phyloP scores from a whole-genome alignment of 495 filamentous ascomycete genomes.

The Trichoderma virens region DNA sequence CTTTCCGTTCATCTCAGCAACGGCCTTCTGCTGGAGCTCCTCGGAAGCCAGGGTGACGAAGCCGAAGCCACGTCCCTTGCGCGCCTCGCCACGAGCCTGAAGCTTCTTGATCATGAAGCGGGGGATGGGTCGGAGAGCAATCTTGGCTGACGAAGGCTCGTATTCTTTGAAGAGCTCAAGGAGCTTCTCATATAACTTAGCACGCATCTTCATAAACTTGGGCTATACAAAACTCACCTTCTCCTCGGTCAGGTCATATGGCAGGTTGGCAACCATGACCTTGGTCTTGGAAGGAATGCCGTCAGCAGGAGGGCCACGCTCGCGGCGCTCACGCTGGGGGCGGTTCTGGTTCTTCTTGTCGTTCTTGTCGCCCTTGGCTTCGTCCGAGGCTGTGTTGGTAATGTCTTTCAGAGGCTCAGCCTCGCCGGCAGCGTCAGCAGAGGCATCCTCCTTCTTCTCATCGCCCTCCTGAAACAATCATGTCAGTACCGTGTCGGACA shows the following conservation, averaged over 20 bases:
- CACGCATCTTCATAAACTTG: not conserved
- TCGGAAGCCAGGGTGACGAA: conserved; percentile 95
- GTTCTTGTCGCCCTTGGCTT: conserved; percentile 11
- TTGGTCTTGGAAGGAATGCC: conserved; percentile 98
- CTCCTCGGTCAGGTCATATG: conserved; percentile 94
- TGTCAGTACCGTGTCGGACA: conserved; percentile 15
- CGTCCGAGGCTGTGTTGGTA: conserved; percentile 41
- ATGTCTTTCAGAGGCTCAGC: conserved; percentile 46
- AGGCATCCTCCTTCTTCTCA: conserved; percentile 31
- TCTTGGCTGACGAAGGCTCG: conserved; percentile 87
- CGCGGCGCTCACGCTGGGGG: conserved; percentile 51
- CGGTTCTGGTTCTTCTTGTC: conserved; percentile 35
- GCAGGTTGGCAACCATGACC: conserved; percentile 99
- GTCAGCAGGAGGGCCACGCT: conserved; percentile 95
- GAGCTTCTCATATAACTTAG: conserved; percentile 49
- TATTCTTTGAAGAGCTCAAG: conserved; percentile 92
- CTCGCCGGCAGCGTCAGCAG: conserved; percentile 22
- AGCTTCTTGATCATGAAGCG: conserved; percentile 99
- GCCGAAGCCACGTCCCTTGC: conserved; percentile 98
- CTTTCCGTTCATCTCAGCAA: conserved; percentile 97
- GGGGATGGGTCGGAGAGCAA: conserved; percentile 94
- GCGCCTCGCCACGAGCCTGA: conserved; percentile 91
- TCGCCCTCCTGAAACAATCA: conserved; percentile 25
- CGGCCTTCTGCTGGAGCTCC: conserved; percentile 93
- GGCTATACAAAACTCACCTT: conserved; percentile 52